Base-by-base conservation (phyloP, 768 basidiomycete species). In the Leccinellum rugosiceps region DNA sequence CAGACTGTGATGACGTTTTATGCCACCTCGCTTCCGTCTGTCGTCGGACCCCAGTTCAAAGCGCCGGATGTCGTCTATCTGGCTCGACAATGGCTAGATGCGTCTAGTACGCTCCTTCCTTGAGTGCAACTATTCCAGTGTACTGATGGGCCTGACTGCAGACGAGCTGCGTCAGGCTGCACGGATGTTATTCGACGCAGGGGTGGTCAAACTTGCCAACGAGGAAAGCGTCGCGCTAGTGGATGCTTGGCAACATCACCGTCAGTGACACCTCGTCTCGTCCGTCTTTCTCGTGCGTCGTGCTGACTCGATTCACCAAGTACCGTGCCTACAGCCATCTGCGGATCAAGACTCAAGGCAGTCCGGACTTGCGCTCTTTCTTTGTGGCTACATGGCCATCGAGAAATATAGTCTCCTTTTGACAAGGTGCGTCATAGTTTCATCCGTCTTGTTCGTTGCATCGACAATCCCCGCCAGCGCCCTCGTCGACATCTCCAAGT, bases 401-500 rank as follows among this genome's bases (percentile, higher is more conserved):
- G 88, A 92, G 64, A 88, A 89, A 64, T 90, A 90, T 65, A 85
- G 80, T 57, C 72, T 93, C 2, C 77, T 98, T 26, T 84, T 88
- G 8, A 79, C 86, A 1, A 83, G 78, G 95, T 94, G 66, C 76
- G 60, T 51, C 13, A 14, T 32, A 0, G 10, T 1, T 17, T 32
- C 14, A 4, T 41, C 15, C 30, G 30, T 28, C 14, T 45, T 9
- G 46, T 5, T 25, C 10, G 5, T 6, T 46, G 3, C 21, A 35
- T 35, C 50, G 52, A 57, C 56, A 10, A 50, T 11, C 28, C 44
- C 48, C 44, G 6, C 1, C 62, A 96, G 94, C 55, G 79, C 86
- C 1, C 79, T 99, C 19, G 87, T 84, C 23, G 90, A 95, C 61
- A 85, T 94, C 52, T 86, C 95, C 1, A 88, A 87, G 65, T 96